Percentiles rank a stretch among this genome's conserved stretches.
Conservation (phyloP, 2,329 filamentous ascomycete species). For the Chrysoporthe puriensis region DNA sequence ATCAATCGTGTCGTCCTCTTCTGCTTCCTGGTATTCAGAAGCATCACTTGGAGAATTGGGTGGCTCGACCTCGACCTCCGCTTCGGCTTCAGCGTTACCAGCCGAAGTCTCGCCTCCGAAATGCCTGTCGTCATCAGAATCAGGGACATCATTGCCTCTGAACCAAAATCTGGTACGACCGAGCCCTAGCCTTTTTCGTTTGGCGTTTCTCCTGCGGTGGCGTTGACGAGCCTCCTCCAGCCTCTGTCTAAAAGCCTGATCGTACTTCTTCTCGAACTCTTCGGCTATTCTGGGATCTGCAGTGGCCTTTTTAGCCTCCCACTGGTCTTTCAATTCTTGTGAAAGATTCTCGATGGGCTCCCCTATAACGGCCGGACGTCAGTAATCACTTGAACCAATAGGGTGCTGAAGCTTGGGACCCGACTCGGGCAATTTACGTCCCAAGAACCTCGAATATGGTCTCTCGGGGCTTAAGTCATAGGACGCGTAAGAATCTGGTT, state of each 20-base stretch:
- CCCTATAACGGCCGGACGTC: constrained; percentile 31
- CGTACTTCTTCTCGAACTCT: constrained; percentile 44
- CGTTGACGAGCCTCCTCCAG: constrained; percentile 39
- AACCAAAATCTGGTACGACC: constrained; percentile 40
- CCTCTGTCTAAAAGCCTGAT: constrained; percentile 38
- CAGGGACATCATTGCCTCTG: constrained; percentile 9
- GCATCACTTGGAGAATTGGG: constrained; percentile 1
- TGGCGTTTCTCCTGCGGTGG: constrained; percentile 49
- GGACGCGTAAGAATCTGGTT: background rate
- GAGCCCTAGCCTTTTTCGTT: constrained; percentile 45
- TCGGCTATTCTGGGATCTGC: constrained; percentile 38
- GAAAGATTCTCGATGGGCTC: constrained; percentile 52
- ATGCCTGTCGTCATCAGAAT: constrained; percentile 23
- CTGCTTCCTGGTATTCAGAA: constrained; percentile 17
- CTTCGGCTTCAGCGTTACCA: background rate
- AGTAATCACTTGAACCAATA: background rate
- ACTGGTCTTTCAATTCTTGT: constrained; percentile 43
- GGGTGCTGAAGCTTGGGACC: background rate
- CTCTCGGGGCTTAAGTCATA: background rate
- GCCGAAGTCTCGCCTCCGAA: background rate
- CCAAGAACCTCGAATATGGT: background rate
- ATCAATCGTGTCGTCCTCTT: constrained; percentile 21
- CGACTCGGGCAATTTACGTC: background rate
- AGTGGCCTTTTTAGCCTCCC: constrained; percentile 47
- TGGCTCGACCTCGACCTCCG: background rate